These are phyloP conservation scores for Stevia rebaudiana DNA, from an alignment of 140 eudicot species.

Conservation along the genomic window DNA sequence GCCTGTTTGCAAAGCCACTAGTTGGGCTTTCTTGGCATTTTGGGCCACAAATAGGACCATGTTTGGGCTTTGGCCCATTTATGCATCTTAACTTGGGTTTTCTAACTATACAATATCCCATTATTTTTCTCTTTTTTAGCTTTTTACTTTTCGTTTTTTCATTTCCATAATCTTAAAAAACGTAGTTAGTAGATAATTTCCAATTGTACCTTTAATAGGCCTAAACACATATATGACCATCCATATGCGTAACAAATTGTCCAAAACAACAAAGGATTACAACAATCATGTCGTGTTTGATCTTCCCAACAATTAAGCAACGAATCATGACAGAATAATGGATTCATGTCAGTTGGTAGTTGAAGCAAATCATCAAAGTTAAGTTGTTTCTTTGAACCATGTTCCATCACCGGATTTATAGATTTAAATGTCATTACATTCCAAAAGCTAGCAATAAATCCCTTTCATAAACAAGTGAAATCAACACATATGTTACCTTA, in stretches of 20 bases:
- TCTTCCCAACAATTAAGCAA: slow-evolving; percentile 58
- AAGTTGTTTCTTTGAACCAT: slow-evolving; percentile 71
- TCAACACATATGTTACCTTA: slow-evolving; percentile 21
- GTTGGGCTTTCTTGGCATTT: not conserved
- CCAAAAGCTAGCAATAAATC: slow-evolving; percentile 34
- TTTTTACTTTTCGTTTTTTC: not conserved
- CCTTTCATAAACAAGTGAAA: slow-evolving; percentile 38
- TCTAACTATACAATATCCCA: not conserved
- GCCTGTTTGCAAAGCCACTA: not conserved
- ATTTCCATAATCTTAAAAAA: slow-evolving; percentile 3
- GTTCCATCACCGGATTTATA: slow-evolving; percentile 59
- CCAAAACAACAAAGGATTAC: slow-evolving; percentile 63
- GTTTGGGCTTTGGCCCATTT: not conserved
- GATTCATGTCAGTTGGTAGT: slow-evolving; percentile 74
- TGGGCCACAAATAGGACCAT: not conserved
- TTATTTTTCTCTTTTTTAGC: not conserved
- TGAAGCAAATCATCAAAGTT: slow-evolving; percentile 69
- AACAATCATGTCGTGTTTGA: slow-evolving; percentile 34
- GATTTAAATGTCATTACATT: slow-evolving; percentile 48
- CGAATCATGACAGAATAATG: slow-evolving; percentile 50
- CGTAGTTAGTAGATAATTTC: slow-evolving; percentile 1
- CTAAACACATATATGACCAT: slow-evolving; percentile 73
- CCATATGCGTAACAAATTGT: slow-evolving; percentile 75
- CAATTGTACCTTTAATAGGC: slow-evolving; percentile 64
- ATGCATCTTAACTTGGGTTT: not conserved